phyloP scores from a whole-genome alignment of 1,284 basidiomycete genomes.

The Cryptococcus sp. region DNA sequence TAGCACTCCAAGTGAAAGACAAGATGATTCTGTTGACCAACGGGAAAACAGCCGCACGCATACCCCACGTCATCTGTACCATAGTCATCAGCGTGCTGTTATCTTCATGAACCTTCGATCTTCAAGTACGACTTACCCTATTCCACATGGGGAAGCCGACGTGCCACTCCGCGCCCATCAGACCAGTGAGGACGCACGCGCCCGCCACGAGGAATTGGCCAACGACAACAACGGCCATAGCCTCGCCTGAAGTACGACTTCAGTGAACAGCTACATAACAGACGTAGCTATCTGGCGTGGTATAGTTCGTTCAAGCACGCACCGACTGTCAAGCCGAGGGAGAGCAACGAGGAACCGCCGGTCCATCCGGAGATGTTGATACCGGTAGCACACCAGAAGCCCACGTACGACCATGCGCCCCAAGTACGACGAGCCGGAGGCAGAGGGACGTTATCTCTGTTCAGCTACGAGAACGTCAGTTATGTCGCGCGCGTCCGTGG shows the following conservation, averaged over 20 bases:
- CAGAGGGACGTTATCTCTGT: slow-evolving; percentile 40
- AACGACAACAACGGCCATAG: slow-evolving; percentile 33
- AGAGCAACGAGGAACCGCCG: slow-evolving; percentile 28
- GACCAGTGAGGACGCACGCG: slow-evolving; percentile 25
- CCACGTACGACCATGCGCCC: slow-evolving; percentile 34
- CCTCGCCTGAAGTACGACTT: slow-evolving; percentile 22
- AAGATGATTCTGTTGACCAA: slow-evolving; percentile 37
- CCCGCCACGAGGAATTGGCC: slow-evolving; percentile 27
- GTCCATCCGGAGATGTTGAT: slow-evolving; percentile 39
- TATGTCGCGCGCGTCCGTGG: neutral
- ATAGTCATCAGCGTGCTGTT: no score
- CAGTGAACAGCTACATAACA: neutral
- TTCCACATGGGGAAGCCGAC: slow-evolving; percentile 37
- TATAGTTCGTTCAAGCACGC: neutral
- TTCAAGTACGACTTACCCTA: slow-evolving; percentile 5
- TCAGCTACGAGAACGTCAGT: slow-evolving; percentile 21
- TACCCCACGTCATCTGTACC: slow-evolving; percentile 28
- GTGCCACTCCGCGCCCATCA: slow-evolving; percentile 36
- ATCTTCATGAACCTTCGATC: no score
- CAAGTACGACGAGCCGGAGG: slow-evolving; percentile 34
- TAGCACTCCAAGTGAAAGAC: slow-evolving; percentile 39
- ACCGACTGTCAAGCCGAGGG: slow-evolving; percentile 33
- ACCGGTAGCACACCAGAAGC: slow-evolving; percentile 27
- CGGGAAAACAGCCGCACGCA: slow-evolving; percentile 33
- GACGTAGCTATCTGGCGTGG: neutral